Evolutionary conservation across 495 filamentous ascomycete species (phyloP).

Genomic region (Penicillium manginii): DNA sequence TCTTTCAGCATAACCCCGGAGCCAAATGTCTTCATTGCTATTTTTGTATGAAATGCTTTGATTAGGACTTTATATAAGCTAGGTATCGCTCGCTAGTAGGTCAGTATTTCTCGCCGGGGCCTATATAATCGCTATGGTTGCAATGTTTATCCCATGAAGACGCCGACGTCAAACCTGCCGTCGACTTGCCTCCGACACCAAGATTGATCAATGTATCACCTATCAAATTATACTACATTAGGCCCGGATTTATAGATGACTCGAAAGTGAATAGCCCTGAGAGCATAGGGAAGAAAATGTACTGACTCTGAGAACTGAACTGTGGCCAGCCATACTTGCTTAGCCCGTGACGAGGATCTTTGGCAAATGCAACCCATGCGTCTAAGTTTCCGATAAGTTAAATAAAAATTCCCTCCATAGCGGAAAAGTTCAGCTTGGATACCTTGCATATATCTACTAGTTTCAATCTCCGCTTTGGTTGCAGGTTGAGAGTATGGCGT

Average conservation of each 20-base stretch:
- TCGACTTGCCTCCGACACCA: not conserved
- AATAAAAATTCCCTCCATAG: not conserved
- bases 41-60: too few species aligned
- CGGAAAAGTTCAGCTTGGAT: not conserved
- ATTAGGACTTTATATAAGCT: too few species aligned
- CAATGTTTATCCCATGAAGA: not conserved
- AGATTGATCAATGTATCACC: not conserved
- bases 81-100: too few species aligned
- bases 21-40: not conserved
- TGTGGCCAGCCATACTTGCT: slow-evolving; percentile 39
- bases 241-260: not conserved
- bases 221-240: not conserved
- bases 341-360: slow-evolving; percentile 44
- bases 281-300: not conserved
- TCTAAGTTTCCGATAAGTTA: slow-evolving; percentile 29
- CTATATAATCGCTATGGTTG: not conserved
- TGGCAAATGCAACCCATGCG: slow-evolving; percentile 54
- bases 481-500: not conserved
- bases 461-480: slow-evolving; percentile 3
- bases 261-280: not conserved
- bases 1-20: not conserved
- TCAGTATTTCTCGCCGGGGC: not conserved
- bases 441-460: slow-evolving; percentile 28
- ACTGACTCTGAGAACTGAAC: slow-evolving; percentile 18
- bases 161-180: not conserved